Base-by-base conservation (phyloP, 352 stramenopile species). In the Globisporangium cystogenes region DNA sequence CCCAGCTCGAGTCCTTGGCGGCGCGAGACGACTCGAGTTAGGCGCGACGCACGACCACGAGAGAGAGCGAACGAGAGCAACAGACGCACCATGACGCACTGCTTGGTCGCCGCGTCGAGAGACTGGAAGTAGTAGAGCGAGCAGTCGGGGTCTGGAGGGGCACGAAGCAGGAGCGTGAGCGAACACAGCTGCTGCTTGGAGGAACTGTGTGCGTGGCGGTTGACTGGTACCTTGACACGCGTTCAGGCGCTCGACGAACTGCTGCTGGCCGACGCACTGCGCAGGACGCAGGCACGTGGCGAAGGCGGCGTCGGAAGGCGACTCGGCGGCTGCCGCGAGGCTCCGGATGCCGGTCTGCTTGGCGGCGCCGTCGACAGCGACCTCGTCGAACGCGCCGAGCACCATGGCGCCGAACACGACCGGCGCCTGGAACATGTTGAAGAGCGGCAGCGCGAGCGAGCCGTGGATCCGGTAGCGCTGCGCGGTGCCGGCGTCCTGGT, bases 361-460 rank as follows among this genome's bases (percentile, higher is more conserved):
- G 20, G 60, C 62, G 7, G 51, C 43, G 4, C 68, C 72, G 47
- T 86, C 69, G 21, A 89, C 62, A 1, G 74, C 27, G 20, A 89
- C 50, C 1, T 70, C 60, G 36, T 60, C 67, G n/a, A 87, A 53
- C 3, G 65, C 46, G 26, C 72, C 48, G 14, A 90, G 60, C 7
- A 73, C 74, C 74, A 86, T 87, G 7, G 57, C 43, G 14, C 78
- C 78, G 45, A 90, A 79, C 50, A 77, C 62, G n/a, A 90, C 67
- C 0, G 78, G 76, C 7, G 67, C 57, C 29, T 87, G 68, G 27
- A 78, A 59, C 78, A 90, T 90, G 58, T 86, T 90, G 60, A 74
- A 86, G 12, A 89, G 64, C n/a, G 64, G 64, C 4, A 86, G 64
- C 15, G 68, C 58, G 11, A 72, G 65, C 1, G 64, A 72, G 20